These are phyloP conservation scores for Penicillium coprophilum DNA, from an alignment of 495 filamentous ascomycete species.

Conservation along the genomic window DNA sequence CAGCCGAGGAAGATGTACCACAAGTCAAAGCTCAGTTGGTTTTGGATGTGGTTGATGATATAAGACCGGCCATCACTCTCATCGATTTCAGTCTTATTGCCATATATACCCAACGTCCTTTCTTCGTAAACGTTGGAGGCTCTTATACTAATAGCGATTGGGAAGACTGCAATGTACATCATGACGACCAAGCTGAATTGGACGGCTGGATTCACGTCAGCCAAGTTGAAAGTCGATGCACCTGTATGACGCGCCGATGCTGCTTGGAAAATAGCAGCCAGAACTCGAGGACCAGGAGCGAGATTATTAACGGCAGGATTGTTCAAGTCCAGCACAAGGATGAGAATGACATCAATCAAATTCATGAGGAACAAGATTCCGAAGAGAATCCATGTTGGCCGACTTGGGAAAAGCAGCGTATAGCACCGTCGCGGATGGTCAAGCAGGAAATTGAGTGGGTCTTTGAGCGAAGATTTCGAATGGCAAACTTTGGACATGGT, in stretches of 20 bases:
- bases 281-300: constrained; percentile 37
- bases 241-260: constrained; percentile 60
- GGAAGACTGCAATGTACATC: constrained; percentile 77
- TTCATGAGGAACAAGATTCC: constrained; percentile 58
- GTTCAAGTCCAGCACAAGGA: constrained; percentile 57
- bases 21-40: constrained; percentile 62
- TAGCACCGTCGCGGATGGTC: constrained; percentile 64
- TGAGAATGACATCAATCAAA: constrained; percentile 56
- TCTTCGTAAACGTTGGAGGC: constrained; percentile 68
- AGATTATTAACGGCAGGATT: constrained; percentile 32
- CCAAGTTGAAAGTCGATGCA: constrained; percentile 55
- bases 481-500: constrained; percentile 54
- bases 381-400: constrained; percentile 63
- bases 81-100: constrained; percentile 46
- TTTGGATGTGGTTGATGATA: constrained; percentile 55
- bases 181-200: constrained; percentile 62
- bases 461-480: constrained; percentile 25
- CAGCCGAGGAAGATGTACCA: constrained; percentile 65
- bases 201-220: constrained; percentile 57
- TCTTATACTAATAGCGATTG: constrained; percentile 72
- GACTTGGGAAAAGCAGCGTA: constrained; percentile 59
- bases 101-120: constrained; percentile 66
- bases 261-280: constrained; percentile 61
- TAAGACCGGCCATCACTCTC: constrained; percentile 40
- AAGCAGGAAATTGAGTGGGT: constrained; percentile 53